Base-by-base conservation (phyloP, 139 green algal genomes). In the Coelastrella sp. region DNA sequence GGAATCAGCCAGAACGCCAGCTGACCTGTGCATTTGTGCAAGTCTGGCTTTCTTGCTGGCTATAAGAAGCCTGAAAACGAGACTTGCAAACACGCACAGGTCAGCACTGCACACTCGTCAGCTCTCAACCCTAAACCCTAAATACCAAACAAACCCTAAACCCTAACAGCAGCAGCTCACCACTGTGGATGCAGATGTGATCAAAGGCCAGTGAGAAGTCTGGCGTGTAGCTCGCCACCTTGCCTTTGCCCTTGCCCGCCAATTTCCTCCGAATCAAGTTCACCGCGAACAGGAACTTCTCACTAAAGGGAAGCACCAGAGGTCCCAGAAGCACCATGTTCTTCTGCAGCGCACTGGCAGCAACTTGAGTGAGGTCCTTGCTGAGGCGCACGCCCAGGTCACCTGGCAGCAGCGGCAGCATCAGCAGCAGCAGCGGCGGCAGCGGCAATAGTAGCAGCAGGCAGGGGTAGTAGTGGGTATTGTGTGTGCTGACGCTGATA, bases 121-220 rank as follows among this genome's bases (percentile, higher is more conserved):
- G 35, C 35, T 49, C 35, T 49, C 35, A 49, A 49, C 35, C 35
- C 35, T 49, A 3, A 49, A 49, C 35, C 35, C 35, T 49, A 49
- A 49, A 49, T 49, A 49, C 35, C 3, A 19, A 80, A 11, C 24
- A 57, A 27, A 58, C 25, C 8, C 8, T 57, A 80, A 57, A 76
- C 8, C 19, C 15, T 27, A 27, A 7, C 68, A 8, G 8, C 19
- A 8, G 25, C 25, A 35, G 56, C 83, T 80, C 60, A 57, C 95
- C 93, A 0, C 97, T 99, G 95, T 99, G 97, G 85, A 99, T 99
- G 95, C 98, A 99, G 87, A 99, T 97, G 91, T 99, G 97, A 56
- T 96, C 96, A 85, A 99, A 99, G 9, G 98, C 98, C 8, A 97
- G 93, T 91, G 97, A 98, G 94, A 99, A 99, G 95, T 99, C 96